Percentiles rank a stretch among this genome's conserved stretches.
Conservation (phyloP, 805 yeast species). For the Limtongia smithiae region DNA sequence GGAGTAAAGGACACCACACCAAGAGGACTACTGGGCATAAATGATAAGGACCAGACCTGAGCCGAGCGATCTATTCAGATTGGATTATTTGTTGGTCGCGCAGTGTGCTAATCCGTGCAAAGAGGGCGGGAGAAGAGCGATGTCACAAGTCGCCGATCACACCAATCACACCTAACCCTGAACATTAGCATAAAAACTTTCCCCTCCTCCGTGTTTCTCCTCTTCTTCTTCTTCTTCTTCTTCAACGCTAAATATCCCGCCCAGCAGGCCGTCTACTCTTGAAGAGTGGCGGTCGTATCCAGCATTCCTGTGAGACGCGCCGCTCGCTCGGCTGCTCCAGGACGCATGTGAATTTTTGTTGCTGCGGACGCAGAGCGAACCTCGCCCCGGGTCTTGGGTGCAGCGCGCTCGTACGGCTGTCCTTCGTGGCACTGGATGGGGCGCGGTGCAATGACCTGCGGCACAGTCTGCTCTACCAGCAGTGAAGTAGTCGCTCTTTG, state of each 20-base stretch:
- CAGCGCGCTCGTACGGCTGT: conserved; percentile 56
- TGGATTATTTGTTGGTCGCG: too few relatives aligned
- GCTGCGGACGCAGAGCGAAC: conserved; percentile 52
- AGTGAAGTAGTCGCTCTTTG: too few relatives aligned
- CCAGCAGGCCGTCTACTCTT: conserved; percentile 25
- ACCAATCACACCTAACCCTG: too few relatives aligned
- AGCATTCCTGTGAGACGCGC: conserved; percentile 40
- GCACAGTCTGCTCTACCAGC: too few relatives aligned
- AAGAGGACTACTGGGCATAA: too few relatives aligned
- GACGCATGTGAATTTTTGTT: conserved; percentile 36
- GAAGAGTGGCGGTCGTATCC: background rate
- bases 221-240: conserved; percentile 8
- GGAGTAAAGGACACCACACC: too few relatives aligned
- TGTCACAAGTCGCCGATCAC: background rate
- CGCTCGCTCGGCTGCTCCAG: conserved; percentile 36
- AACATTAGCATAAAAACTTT: too few relatives aligned
- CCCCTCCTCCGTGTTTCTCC: background rate
- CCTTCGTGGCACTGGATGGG: conserved; percentile 68
- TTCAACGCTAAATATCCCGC: conserved; percentile 35
- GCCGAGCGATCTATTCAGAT: too few relatives aligned
- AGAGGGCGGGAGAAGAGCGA: too few relatives aligned
- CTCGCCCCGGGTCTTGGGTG: conserved; percentile 58
- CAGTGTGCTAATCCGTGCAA: too few relatives aligned
- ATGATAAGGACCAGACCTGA: too few relatives aligned
- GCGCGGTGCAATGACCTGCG: conserved; percentile 59